phyloP scores from a whole-genome alignment of 2,329 filamentous ascomycete species.

The Trichoderma endophyticum region DNA sequence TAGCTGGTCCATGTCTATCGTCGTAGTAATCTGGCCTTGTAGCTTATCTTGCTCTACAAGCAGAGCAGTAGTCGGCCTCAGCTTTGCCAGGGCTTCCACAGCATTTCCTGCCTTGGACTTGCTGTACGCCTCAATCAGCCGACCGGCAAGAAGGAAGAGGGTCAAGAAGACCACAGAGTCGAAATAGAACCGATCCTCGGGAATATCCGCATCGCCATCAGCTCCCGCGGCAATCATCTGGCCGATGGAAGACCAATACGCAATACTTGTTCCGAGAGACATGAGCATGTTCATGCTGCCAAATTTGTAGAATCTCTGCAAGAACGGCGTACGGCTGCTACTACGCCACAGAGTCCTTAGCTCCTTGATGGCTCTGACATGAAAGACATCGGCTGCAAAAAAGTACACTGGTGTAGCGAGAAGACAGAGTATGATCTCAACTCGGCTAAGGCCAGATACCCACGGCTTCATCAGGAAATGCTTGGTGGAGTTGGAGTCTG shows the following conservation, averaged over 20 bases:
- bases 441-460: conserved; percentile 68
- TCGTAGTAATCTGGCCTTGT: conserved; percentile 37
- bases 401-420: conserved; percentile 85
- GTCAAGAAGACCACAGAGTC: conserved; percentile 92
- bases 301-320: conserved; percentile 82
- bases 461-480: conserved; percentile 68
- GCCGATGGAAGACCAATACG: conserved; percentile 77
- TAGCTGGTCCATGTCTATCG: conserved; percentile 62
- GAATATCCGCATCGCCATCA: conserved; percentile 36
- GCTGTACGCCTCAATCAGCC: conserved; percentile 83
- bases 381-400: conserved; percentile 81
- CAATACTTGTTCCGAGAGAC: conserved; percentile 81
- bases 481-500: conserved; percentile 53
- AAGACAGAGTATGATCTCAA: conserved; percentile 76
- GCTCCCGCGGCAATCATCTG: conserved; percentile 66
- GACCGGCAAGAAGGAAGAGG: conserved; percentile 73
- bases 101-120: conserved; percentile 88
- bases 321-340: conserved; percentile 67
- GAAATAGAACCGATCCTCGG: conserved; percentile 67
- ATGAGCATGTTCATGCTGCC: conserved; percentile 97
- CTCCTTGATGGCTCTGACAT: conserved; percentile 74
- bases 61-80: conserved; percentile 73
- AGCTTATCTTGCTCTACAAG: conserved; percentile 53
- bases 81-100: conserved; percentile 71
- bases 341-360: conserved; percentile 72